These are phyloP conservation scores for Colletotrichum godetiae DNA, from an alignment of 2,329 filamentous ascomycete species.

Conservation along the genomic window DNA sequence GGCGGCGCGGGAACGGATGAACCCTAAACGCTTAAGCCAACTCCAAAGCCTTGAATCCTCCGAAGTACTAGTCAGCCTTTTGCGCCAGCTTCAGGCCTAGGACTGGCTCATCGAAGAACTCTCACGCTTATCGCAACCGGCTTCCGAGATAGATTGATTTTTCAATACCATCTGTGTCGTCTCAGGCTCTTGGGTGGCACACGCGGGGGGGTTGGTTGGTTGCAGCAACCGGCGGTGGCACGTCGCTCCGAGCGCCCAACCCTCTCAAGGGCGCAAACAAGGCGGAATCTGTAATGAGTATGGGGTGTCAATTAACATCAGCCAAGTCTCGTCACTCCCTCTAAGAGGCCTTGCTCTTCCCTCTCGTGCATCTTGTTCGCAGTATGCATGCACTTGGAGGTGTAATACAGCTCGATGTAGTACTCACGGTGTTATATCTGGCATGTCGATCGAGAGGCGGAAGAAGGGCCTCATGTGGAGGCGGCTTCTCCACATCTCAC, in stretches of 20 bases:
- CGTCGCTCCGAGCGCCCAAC: not conserved
- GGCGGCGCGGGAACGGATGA: not conserved
- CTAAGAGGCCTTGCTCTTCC: not conserved
- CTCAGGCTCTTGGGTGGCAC: not conserved
- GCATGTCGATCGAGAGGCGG: not conserved
- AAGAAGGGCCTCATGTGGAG: not conserved
- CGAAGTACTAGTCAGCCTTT: not conserved
- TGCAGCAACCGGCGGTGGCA: not conserved
- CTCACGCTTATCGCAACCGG: not conserved
- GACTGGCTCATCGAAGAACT: not conserved
- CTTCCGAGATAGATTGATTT: not conserved
- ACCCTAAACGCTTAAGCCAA: conserved; percentile 1
- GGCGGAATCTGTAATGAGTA: not conserved
- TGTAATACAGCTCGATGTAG: not conserved
- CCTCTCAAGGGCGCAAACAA: conserved; percentile 12
- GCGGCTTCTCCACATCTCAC: not conserved
- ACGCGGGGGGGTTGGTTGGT: conserved; percentile 4
- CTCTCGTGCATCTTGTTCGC: not conserved
- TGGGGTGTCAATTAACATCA: not conserved
- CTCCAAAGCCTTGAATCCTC: not conserved
- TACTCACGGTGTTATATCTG: not conserved
- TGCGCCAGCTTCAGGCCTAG: not conserved
- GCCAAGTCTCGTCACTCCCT: not conserved
- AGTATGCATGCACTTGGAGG: not conserved
- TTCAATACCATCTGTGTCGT: not conserved